A percentile compares a stretch with the other conserved stretches of the same genome.
Evolutionary conservation across 257 asterid genomes (phyloP).

Genomic region (Rauvolfia tetraphylla): DNA sequence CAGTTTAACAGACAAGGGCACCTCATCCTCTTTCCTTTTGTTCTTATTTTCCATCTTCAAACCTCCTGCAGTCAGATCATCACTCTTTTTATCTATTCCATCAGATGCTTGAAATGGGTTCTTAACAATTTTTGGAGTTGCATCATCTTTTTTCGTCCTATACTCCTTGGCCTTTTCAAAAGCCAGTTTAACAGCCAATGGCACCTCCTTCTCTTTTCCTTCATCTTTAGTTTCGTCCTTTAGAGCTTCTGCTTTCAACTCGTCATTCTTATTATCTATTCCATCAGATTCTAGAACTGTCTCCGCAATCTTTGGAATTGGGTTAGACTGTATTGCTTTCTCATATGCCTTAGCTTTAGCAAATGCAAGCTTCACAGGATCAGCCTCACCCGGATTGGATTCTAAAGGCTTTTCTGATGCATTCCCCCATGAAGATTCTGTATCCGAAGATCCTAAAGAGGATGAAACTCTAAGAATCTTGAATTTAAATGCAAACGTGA

Average conservation of each 20-base stretch:
- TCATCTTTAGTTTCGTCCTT: slow-evolving; percentile 11
- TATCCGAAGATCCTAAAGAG: slow-evolving; percentile 23
- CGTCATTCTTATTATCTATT: slow-evolving; percentile 7
- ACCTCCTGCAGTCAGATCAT: slow-evolving; percentile 4
- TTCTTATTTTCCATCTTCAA: slow-evolving; percentile 13
- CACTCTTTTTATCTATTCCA: slow-evolving; percentile 10
- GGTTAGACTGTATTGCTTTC: slow-evolving; percentile 30
- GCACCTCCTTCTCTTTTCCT: slow-evolving; percentile 35
- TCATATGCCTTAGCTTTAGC: slow-evolving; percentile 61
- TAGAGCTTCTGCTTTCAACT: neutral
- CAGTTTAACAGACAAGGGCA: slow-evolving; percentile 35
- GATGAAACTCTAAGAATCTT: slow-evolving; percentile 43
- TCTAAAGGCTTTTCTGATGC: slow-evolving; percentile 35
- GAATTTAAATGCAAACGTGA: slow-evolving; percentile 17
- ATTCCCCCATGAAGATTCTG: slow-evolving; percentile 28
- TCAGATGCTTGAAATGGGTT: slow-evolving; percentile 19
- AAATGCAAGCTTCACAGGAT: slow-evolving; percentile 61
- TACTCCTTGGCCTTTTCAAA: slow-evolving; percentile 53
- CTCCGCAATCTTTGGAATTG: slow-evolving; percentile 21
- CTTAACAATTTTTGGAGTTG: slow-evolving; percentile 22
- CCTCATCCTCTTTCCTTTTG: slow-evolving; percentile 28
- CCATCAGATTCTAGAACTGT: slow-evolving; percentile 21
- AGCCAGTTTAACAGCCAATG: slow-evolving; percentile 42
- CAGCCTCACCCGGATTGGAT: slow-evolving; percentile 27
- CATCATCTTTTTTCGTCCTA: slow-evolving; percentile 39